Conservation (phyloP, 352 stramenopile genomes). For the Globisporangium recalcitrans region DNA sequence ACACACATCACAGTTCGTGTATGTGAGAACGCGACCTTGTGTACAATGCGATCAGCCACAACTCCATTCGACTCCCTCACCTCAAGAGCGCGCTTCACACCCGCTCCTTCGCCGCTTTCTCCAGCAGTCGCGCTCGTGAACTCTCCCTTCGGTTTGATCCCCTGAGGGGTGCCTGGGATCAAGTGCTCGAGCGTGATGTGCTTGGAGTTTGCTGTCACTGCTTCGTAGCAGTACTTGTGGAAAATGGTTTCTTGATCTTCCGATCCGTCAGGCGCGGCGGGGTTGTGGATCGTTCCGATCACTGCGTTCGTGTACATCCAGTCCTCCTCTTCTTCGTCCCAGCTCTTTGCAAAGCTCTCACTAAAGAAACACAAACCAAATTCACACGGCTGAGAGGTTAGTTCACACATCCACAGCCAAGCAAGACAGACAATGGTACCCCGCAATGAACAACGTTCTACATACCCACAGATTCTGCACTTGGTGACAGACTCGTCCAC, state of each 20-base stretch:
- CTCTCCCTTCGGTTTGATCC: constrained; percentile 23
- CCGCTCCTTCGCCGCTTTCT: constrained; percentile 14
- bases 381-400: background rate
- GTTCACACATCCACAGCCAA: background rate
- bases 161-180: constrained; percentile 46
- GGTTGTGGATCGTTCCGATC: constrained; percentile 64
- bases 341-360: constrained; percentile 78
- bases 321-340: constrained; percentile 86
- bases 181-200: constrained; percentile 69
- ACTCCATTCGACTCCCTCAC: constrained; percentile 4
- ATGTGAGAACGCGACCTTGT: constrained; percentile 1
- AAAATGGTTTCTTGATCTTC: constrained; percentile 73
- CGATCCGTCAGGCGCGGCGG: constrained; percentile 22
- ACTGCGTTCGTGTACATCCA: constrained; percentile 90
- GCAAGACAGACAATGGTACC: background rate
- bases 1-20: background rate
- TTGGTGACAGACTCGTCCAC: constrained; percentile 76
- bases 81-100: constrained; percentile 56
- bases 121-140: constrained; percentile 8
- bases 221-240: constrained; percentile 88
- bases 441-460: constrained; percentile 1
- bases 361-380: constrained; percentile 19
- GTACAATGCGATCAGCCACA: background rate
- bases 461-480: constrained; percentile 78
- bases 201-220: constrained; percentile 77